These are phyloP conservation scores for Solanum verrucosum DNA, from an alignment of 257 asterid genomes.

Conservation along the genomic window DNA sequence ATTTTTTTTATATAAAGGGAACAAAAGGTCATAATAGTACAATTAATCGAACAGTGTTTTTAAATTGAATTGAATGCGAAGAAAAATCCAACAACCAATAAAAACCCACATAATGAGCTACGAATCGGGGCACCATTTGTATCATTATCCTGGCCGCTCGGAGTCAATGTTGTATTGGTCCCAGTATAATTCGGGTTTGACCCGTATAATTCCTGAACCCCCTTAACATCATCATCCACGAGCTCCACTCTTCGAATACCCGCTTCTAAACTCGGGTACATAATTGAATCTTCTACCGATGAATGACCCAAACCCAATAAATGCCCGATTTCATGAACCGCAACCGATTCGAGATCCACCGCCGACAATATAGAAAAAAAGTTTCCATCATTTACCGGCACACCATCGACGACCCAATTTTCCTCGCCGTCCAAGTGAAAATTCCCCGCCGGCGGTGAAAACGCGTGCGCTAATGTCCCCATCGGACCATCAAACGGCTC, in stretches of 20 bases:
- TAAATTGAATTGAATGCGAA: background rate
- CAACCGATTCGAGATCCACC: constrained; percentile 80
- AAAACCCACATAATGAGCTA: background rate
- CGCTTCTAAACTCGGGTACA: constrained; percentile 67
- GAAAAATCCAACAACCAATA: constrained; percentile 11
- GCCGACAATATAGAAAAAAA: constrained; percentile 25
- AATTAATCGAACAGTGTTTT: background rate
- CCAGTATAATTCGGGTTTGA: constrained; percentile 62
- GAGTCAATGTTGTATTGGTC: constrained; percentile 25
- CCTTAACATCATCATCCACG: constrained; percentile 41
- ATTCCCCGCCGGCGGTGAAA: constrained; percentile 64
- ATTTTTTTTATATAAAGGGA: background rate
- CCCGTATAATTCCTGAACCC: constrained; percentile 67
- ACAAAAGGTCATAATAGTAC: background rate
- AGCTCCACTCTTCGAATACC: constrained; percentile 57
- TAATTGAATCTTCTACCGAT: constrained; percentile 59
- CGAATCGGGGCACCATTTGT: constrained; percentile 16
- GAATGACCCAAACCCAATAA: constrained; percentile 86
- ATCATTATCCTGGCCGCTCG: constrained; percentile 26
- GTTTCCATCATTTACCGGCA: constrained; percentile 16
- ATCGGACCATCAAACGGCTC: constrained; percentile 79
- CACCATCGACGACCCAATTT: constrained; percentile 71
- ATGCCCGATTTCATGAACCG: constrained; percentile 90
- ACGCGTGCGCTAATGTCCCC: constrained; percentile 87
- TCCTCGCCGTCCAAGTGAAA: constrained; percentile 74